phyloP scores from a whole-genome alignment of 2,329 filamentous ascomycete genomes.

The Daldinia sp. region DNA sequence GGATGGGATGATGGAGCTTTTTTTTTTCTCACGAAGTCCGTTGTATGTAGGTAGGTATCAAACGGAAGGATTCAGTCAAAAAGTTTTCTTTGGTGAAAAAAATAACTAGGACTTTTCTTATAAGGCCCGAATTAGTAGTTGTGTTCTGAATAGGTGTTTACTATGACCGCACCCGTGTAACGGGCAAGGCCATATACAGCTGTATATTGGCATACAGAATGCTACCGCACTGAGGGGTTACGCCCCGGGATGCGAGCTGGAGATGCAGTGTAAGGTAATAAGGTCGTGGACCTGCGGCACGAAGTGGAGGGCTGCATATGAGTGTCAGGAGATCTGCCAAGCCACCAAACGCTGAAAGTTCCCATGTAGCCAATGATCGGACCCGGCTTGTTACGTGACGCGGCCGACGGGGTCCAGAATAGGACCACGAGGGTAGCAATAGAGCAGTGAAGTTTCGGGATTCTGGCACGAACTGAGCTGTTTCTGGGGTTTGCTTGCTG shows the following conservation, averaged over 20 bases:
- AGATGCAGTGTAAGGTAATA: conserved; percentile 3
- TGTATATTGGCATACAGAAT: background rate
- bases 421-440: conserved; percentile 23
- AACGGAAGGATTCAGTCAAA: background rate
- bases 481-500: conserved; percentile 41
- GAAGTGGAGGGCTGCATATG: conserved; percentile 15
- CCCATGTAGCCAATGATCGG: conserved; percentile 27
- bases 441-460: conserved; percentile 32
- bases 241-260: background rate
- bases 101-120: background rate
- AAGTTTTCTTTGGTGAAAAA: background rate
- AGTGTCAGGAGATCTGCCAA: conserved; percentile 16
- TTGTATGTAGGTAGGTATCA: background rate
- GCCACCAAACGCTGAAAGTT: conserved; percentile 16
- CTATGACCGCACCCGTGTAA: conserved; percentile 1
- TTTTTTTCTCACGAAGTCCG: conserved; percentile 2
- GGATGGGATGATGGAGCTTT: background rate
- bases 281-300: conserved; percentile 6
- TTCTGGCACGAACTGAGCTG: conserved; percentile 32
- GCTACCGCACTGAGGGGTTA: conserved; percentile 12
- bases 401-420: conserved; percentile 27
- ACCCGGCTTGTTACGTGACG: conserved; percentile 25
- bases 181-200: background rate
- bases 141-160: background rate
- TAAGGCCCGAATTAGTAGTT: background rate